Base-by-base conservation (phyloP, 805 yeast genomes). In the Wickerhamiella domercqiae region DNA sequence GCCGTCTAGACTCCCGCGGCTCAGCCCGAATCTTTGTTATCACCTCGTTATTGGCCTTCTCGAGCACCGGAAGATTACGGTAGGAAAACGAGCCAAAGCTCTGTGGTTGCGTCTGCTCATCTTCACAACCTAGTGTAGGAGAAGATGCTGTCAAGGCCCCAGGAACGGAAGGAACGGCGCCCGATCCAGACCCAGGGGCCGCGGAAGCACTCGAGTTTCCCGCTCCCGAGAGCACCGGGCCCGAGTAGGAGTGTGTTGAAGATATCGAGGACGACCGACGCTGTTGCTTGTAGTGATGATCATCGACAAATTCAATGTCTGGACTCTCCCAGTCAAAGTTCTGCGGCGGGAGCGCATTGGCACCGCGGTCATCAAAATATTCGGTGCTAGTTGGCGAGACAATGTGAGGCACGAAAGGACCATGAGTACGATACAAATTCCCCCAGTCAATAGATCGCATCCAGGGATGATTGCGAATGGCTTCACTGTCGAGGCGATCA, bases 31-130 rank as follows among this genome's bases (percentile, higher is more conserved):
- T 68, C 44, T 94, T 64, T 50, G 81, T 80, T 45, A 90, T 83
- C 11, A 80, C 86, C 58, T 86, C 96, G 52, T 82, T 83, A 53
- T 90, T 90, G 6, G 94, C 96, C 49, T 79, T 80, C 48, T 90
- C 97, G 39, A 93, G 66, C 4, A 90, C 90, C 3, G 87, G 76
- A 44, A 90, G 61, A 54, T 90, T 90, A 46, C 95, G 67, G 59
- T 81, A 90, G 41, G 81, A 77, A 57, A 90, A 90, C 3, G 90
- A 77, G 0, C 99, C 99, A 67, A 90, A 90, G 50, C 87, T 61
- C 31, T 54, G n/a, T n/a, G n/a, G n/a, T n/a, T n/a, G n/a, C n/a
- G n/a, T n/a, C n/a, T n/a, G n/a, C n/a, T n/a, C n/a, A n/a, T n/a
- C n/a, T n/a, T n/a, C n/a, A n/a, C n/a, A n/a, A n/a, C n/a, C n/a